A percentile compares a stretch with the other conserved stretches of the same genome.
Conservation (phyloP, 805 yeast genomes). For the Ogataea henricii region DNA sequence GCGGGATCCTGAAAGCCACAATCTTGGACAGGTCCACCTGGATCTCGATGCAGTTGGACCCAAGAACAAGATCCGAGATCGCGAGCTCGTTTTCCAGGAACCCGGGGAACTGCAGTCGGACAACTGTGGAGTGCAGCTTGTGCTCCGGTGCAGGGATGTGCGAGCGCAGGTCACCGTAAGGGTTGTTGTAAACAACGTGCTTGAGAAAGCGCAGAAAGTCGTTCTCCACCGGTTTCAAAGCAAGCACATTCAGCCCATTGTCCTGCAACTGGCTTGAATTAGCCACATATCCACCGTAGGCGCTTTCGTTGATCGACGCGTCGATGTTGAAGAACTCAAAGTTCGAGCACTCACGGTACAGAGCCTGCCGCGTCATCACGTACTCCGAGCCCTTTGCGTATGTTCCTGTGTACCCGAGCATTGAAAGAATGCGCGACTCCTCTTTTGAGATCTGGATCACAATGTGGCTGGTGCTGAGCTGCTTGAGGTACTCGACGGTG, state of each 20-base stretch:
- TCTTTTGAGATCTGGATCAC: constrained; percentile 10
- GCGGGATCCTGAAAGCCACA: constrained; percentile 3
- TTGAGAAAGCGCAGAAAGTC: constrained; percentile 9
- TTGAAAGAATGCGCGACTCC: constrained; percentile 2
- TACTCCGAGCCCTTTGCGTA: constrained; percentile 6
- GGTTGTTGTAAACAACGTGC: constrained; percentile 7
- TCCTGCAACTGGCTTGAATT: constrained; percentile 8
- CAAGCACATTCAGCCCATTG: constrained; percentile 4
- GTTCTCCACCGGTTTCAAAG: constrained; percentile 9
- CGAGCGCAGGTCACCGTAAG: constrained; percentile 7
- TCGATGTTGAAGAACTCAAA: constrained; percentile 10
- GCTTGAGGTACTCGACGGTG: constrained; percentile 6
- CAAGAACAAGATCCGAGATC: constrained; percentile 5
- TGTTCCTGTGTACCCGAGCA: constrained; percentile 5
- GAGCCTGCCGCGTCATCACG: constrained; percentile 4
- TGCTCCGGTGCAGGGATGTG: constrained; percentile 10
- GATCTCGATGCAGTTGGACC: constrained; percentile 7
- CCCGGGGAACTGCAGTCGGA: constrained; percentile 4
- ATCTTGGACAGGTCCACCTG: constrained; percentile 9
- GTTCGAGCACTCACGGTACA: constrained; percentile 7
- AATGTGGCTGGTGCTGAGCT: constrained; percentile 5
- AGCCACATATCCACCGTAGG: constrained; percentile 9
- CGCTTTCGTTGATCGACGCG: constrained; percentile 7
- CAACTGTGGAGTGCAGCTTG: constrained; percentile 7
- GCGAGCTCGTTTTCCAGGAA: constrained; percentile 7